Percentiles rank a stretch among this genome's conserved stretches.
Conservation (phyloP, 768 basidiomycete species). For the Leccinellum rugosiceps region DNA sequence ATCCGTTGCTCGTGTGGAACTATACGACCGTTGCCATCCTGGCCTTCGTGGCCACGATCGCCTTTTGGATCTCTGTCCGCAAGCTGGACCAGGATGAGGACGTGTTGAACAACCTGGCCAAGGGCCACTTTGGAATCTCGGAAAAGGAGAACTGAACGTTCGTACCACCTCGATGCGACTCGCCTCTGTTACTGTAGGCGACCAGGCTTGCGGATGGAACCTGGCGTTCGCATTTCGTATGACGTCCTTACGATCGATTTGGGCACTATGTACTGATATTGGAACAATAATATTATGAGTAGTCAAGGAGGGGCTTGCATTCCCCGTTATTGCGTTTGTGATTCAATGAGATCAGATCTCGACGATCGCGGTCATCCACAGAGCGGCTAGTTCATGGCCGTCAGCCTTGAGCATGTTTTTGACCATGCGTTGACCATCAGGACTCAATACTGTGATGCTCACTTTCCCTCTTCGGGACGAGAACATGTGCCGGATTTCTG, state of each 20-base stretch:
- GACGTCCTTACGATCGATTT: background rate
- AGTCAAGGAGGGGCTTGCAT: background rate
- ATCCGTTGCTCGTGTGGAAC: constrained; percentile 77
- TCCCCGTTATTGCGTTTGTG: background rate
- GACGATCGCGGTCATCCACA: no score
- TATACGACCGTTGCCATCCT: constrained; percentile 60
- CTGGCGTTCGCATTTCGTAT: background rate
- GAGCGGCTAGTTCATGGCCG: no score
- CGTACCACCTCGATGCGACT: background rate
- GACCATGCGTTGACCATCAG: no score
- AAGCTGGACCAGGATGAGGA: constrained; percentile 64
- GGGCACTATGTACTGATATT: background rate
- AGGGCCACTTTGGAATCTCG: constrained; percentile 33
- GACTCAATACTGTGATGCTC: no score
- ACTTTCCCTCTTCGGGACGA: no score
- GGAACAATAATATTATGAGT: background rate
- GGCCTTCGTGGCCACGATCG: constrained; percentile 46
- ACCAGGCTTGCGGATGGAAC: background rate
- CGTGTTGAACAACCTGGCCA: constrained; percentile 50
- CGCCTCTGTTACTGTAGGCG: background rate
- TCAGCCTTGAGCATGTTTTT: no score
- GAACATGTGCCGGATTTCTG: no score
- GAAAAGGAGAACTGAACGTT: background rate
- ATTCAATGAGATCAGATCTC: no score
- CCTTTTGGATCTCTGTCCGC: constrained; percentile 54